A percentile compares a stretch with the other conserved stretches of the same genome.
Evolutionary conservation across 23 red algal species (phyloP).

Genomic region (Gracilaria domingensis): DNA sequence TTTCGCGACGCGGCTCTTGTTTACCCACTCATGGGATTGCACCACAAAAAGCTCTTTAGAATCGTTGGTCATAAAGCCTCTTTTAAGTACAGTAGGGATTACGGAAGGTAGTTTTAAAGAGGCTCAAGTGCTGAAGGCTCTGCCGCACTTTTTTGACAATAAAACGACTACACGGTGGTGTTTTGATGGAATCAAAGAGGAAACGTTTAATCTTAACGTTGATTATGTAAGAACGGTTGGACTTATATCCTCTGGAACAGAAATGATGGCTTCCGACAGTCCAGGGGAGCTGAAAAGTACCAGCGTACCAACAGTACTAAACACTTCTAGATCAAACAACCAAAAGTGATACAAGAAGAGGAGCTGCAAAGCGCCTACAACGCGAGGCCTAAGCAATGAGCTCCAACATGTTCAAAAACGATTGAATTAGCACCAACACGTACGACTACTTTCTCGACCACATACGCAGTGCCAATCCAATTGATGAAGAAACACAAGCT

Average conservation of each 20-base stretch:
- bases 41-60: neutral
- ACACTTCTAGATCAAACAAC: no score
- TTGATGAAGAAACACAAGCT: no score
- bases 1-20: no score
- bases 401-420: no score
- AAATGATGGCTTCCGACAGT: neutral
- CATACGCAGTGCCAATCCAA: no score
- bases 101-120: neutral
- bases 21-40: no score
- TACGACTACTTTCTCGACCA: no score
- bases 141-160: neutral
- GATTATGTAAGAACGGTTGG: slow-evolving; percentile 10
- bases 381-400: no score
- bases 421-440: no score
- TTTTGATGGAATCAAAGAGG: neutral
- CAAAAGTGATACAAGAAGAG: no score
- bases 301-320: no score
- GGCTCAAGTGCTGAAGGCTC: neutral
- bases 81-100: neutral
- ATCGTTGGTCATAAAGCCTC: neutral
- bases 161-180: neutral
- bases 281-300: slow-evolving; percentile 27
- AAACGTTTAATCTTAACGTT: neutral
- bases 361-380: no score
- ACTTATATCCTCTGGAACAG: slow-evolving; percentile 5